These are phyloP conservation scores for Tillandsia leiboldiana DNA, from an alignment of 176 grass and related monocot genomes.

Conservation along the genomic window DNA sequence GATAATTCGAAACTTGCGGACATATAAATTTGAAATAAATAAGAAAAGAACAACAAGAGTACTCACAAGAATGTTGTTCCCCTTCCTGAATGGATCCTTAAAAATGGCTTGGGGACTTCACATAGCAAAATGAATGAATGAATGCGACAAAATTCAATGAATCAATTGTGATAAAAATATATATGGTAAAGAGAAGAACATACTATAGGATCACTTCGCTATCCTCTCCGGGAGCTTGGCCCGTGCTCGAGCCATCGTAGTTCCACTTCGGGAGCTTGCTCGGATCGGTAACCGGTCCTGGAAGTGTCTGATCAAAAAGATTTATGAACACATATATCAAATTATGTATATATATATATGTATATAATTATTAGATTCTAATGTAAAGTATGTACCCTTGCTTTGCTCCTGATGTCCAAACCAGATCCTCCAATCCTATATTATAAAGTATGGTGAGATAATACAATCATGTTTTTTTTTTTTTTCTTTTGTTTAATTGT, in stretches of 20 bases:
- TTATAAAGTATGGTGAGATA: neutral
- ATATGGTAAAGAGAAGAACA: neutral
- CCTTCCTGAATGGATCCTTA: slow-evolving; percentile 89
- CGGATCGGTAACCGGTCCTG: slow-evolving; percentile 52
- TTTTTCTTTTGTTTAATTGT: neutral
- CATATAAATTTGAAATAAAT: neutral
- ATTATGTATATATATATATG: neutral
- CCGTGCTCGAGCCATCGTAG: slow-evolving; percentile 93
- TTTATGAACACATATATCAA: neutral
- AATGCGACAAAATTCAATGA: neutral
- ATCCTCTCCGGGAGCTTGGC: slow-evolving; percentile 68
- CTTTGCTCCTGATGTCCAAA: slow-evolving; percentile 93
- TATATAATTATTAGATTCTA: neutral
- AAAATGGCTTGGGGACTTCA: slow-evolving; percentile 78
- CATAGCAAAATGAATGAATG: neutral
- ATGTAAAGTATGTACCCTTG: slow-evolving; percentile 34
- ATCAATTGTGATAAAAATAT: too few species aligned
- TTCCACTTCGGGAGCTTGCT: slow-evolving; percentile 96
- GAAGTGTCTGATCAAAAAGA: slow-evolving; percentile 45
- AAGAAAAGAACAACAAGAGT: slow-evolving; percentile 2
- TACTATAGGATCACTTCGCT: slow-evolving; percentile 90
- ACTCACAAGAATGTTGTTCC: slow-evolving; percentile 78
- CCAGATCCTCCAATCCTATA: slow-evolving; percentile 76
- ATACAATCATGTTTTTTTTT: slow-evolving; percentile 6
- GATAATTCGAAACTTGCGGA: neutral